These are phyloP conservation scores for Kluyveromyces dobzhanskii DNA, from an alignment of 805 yeast genomes.

Conservation along the genomic window DNA sequence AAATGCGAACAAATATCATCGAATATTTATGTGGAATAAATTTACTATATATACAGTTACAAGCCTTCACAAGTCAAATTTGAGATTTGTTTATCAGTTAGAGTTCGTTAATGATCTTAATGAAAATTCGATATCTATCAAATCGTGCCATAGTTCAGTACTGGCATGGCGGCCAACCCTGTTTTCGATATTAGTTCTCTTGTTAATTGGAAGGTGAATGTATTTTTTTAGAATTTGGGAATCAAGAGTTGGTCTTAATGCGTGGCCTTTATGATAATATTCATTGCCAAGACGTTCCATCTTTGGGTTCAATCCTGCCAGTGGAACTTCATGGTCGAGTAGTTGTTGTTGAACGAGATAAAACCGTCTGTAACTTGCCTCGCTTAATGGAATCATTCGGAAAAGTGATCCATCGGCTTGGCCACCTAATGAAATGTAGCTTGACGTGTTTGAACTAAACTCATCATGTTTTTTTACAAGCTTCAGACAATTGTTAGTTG, in stretches of 20 bases:
- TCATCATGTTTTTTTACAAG: conserved; percentile 33
- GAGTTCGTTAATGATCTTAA: conserved; percentile 17
- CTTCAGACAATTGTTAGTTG: conserved; percentile 46
- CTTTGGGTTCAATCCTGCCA: conserved; percentile 75
- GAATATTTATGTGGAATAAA: background rate
- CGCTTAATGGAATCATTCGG: conserved; percentile 65
- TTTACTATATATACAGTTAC: no score
- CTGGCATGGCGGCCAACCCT: conserved; percentile 52
- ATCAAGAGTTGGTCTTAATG: conserved; percentile 58
- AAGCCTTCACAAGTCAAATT: no score
- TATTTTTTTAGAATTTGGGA: conserved; percentile 48
- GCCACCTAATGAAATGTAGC: conserved; percentile 59
- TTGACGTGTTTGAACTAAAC: conserved; percentile 13
- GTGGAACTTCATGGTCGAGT: conserved; percentile 63
- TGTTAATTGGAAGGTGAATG: conserved; percentile 47
- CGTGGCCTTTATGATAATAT: conserved; percentile 28
- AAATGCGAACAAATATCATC: no score
- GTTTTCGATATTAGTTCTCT: conserved; percentile 43
- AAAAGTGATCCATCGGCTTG: conserved; percentile 74
- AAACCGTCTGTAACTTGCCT: conserved; percentile 67
- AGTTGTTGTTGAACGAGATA: conserved; percentile 84
- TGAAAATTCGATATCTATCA: conserved; percentile 47
- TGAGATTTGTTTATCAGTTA: background rate
- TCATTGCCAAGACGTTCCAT: conserved; percentile 44
- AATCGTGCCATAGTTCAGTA: conserved; percentile 59